Conservation (phyloP, 768 basidiomycete genomes). For the Pisolithus tinctorius region DNA sequence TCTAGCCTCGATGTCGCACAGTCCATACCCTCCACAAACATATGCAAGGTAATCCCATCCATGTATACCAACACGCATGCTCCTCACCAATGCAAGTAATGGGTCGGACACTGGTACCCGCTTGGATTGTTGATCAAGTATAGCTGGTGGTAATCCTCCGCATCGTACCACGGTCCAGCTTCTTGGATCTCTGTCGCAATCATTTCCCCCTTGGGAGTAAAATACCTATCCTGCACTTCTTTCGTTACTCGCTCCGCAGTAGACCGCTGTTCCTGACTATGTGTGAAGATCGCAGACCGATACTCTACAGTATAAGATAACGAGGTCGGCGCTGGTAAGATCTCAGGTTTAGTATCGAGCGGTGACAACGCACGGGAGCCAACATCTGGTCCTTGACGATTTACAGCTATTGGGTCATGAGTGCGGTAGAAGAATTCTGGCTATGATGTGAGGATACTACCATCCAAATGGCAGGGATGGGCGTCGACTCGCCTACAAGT, state of each 20-base stretch:
- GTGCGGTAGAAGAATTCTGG: slow-evolving; percentile 92
- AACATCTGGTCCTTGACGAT: slow-evolving; percentile 69
- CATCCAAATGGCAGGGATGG: background rate
- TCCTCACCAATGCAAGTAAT: slow-evolving; percentile 72
- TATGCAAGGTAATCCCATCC: background rate
- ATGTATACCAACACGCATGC: background rate
- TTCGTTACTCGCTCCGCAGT: slow-evolving; percentile 72
- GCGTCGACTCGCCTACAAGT: slow-evolving; percentile 62
- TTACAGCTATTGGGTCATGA: slow-evolving; percentile 83
- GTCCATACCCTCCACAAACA: too few species aligned
- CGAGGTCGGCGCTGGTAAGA: background rate
- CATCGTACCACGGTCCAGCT: slow-evolving; percentile 75
- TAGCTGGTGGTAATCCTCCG: slow-evolving; percentile 79
- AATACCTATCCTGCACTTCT: slow-evolving; percentile 81
- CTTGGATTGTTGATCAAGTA: slow-evolving; percentile 73
- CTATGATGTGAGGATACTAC: background rate
- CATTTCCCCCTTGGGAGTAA: slow-evolving; percentile 59
- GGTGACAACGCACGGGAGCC: slow-evolving; percentile 61
- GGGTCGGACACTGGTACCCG: slow-evolving; percentile 92
- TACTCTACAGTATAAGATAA: slow-evolving; percentile 52
- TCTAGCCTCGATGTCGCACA: too few species aligned
- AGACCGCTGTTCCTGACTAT: slow-evolving; percentile 61
- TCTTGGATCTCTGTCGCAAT: slow-evolving; percentile 74
- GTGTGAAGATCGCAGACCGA: slow-evolving; percentile 85
- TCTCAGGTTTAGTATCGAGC: background rate